A percentile compares a stretch with the other conserved stretches of the same genome.
These are phyloP conservation scores for Biscutella laevigata DNA, from an alignment of 441 rosid genomes.

Conservation along the genomic window DNA sequence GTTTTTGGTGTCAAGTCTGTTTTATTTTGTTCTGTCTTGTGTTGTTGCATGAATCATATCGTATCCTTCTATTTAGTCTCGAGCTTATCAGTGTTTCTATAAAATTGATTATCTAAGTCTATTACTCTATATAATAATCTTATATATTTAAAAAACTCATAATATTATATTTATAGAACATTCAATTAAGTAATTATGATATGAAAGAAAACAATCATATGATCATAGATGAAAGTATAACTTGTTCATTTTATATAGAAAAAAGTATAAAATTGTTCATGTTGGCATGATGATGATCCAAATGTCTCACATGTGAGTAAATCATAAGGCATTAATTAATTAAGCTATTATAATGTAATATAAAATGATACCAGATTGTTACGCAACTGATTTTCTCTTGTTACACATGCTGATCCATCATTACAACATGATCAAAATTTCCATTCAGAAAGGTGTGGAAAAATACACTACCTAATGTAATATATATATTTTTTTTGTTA, in stretches of 20 bases:
- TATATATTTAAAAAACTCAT: too few species aligned
- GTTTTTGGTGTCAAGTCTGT: constrained; percentile 5
- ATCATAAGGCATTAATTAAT: not conserved
- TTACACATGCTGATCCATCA: constrained; percentile 23
- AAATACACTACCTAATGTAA: not conserved
- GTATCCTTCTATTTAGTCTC: not conserved
- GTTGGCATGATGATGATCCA: constrained; percentile 12
- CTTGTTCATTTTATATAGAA: too few species aligned
- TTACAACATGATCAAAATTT: constrained; percentile 7
- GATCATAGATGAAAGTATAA: too few species aligned
- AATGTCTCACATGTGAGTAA: constrained; percentile 4
- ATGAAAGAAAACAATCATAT: too few species aligned
- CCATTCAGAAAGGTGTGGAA: not conserved
- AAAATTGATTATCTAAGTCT: constrained; percentile 11
- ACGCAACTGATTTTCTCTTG: not conserved
- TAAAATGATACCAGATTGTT: not conserved
- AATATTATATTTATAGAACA: too few species aligned
- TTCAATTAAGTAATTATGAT: too few species aligned
- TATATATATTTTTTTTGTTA: too few species aligned
- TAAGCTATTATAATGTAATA: not conserved
- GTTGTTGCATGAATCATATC: not conserved
- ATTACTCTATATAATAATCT: too few species aligned
- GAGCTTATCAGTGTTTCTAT: not conserved
- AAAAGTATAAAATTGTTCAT: not conserved
- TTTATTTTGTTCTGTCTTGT: not conserved